Percentiles rank a stretch among this genome's conserved stretches.
Evolutionary conservation across 345 rosid species (phyloP).

Genomic region (Melastoma malabathricum): DNA sequence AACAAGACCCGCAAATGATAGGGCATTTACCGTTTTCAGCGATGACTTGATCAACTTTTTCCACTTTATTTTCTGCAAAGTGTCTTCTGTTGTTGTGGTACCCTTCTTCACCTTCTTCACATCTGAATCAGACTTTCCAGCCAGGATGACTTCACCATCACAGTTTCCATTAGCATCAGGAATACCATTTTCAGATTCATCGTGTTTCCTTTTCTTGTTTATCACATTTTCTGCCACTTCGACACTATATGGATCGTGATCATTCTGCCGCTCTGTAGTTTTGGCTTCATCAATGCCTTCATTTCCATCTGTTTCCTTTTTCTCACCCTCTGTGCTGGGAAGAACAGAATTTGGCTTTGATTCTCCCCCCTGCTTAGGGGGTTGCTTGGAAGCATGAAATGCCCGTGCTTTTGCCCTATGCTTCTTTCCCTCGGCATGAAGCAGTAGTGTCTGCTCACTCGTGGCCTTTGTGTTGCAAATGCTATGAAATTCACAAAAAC

Average conservation of each 20-base stretch:
- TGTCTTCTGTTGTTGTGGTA: slow-evolving; percentile 14
- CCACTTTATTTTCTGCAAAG: slow-evolving; percentile 56
- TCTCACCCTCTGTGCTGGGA: slow-evolving; percentile 17
- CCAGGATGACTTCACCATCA: slow-evolving; percentile 30
- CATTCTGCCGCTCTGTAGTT: slow-evolving; percentile 12
- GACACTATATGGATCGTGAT: slow-evolving; percentile 8
- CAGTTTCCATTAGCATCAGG: slow-evolving; percentile 4
- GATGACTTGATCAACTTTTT: slow-evolving; percentile 58
- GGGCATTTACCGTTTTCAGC: slow-evolving; percentile 46
- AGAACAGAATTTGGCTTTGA: slow-evolving; percentile 19
- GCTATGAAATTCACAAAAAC: slow-evolving; percentile 20
- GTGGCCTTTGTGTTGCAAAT: slow-evolving; percentile 77
- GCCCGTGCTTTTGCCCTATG: slow-evolving; percentile 70
- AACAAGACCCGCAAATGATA: background rate
- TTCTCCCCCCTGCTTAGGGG: slow-evolving; percentile 26
- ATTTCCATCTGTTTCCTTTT: slow-evolving; percentile 7
- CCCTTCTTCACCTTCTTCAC: slow-evolving; percentile 27
- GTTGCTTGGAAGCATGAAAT: slow-evolving; percentile 45
- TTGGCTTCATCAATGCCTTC: slow-evolving; percentile 20
- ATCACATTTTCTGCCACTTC: slow-evolving; percentile 20
- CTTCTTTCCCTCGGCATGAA: slow-evolving; percentile 95
- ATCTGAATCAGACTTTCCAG: slow-evolving; percentile 12
- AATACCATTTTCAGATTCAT: slow-evolving; percentile 10
- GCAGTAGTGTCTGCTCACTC: slow-evolving; percentile 68
- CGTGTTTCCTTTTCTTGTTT: slow-evolving; percentile 48